Evolutionary conservation across 192 early-diverging fungal genomes (phyloP).

Genomic region (Coemansia sp.): DNA sequence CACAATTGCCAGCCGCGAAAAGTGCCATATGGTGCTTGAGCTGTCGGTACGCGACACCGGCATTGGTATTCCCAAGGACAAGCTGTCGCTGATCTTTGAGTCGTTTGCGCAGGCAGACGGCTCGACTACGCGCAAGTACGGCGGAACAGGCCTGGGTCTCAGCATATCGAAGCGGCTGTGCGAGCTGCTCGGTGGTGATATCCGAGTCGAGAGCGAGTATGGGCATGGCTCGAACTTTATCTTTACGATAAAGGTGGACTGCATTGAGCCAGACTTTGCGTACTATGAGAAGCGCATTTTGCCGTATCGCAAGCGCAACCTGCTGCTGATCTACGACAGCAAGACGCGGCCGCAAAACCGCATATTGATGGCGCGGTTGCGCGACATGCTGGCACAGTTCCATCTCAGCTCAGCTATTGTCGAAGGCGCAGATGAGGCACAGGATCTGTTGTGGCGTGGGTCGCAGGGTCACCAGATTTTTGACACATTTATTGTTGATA

Average conservation of each 20-base stretch:
- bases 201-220: conserved; percentile 72
- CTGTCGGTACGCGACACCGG: conserved; percentile 77
- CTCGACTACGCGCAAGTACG: conserved; percentile 78
- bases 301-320: conserved; percentile 63
- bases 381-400: conserved; percentile 54
- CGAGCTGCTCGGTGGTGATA: conserved; percentile 72
- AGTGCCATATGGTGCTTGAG: conserved; percentile 56
- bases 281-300: conserved; percentile 48
- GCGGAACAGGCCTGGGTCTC: conserved; percentile 82
- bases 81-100: conserved; percentile 72
- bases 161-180: conserved; percentile 78
- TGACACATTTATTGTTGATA: conserved; percentile 69
- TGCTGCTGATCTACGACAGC: conserved; percentile 64
- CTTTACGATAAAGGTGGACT: conserved; percentile 64
- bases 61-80: conserved; percentile 80
- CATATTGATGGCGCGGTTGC: conserved; percentile 33
- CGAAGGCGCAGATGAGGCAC: conserved; percentile 31
- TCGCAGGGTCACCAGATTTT: conserved; percentile 48
- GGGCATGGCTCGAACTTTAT: conserved; percentile 76
- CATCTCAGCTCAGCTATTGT: conserved; percentile 56
- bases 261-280: conserved; percentile 33
- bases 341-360: conserved; percentile 35
- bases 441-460: conserved; percentile 38
- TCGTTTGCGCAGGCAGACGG: conserved; percentile 83
- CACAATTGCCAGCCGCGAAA: conserved; percentile 33